phyloP scores from a whole-genome alignment of 106 monocot genomes.

The Gastrodia elata region DNA sequence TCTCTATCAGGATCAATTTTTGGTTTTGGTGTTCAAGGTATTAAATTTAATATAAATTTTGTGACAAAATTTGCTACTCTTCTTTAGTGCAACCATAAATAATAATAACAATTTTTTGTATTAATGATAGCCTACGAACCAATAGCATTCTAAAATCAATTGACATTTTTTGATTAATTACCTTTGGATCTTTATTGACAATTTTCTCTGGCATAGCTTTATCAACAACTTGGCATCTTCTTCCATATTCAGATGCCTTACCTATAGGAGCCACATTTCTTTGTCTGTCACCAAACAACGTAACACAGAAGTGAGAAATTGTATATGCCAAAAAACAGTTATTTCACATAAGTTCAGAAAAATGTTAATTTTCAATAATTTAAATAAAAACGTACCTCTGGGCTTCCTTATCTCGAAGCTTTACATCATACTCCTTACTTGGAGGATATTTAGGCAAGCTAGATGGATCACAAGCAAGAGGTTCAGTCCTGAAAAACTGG shows the following conservation, averaged over 20 bases:
- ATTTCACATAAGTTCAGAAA: no score
- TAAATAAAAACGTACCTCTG: slow-evolving; percentile 28
- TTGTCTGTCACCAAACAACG: slow-evolving; percentile 25
- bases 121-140: no score
- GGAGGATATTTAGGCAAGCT: slow-evolving; percentile 76
- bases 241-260: slow-evolving; percentile 24
- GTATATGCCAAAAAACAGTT: not conserved
- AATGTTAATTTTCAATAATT: not conserved
- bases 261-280: slow-evolving; percentile 24
- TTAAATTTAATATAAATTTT: no score
- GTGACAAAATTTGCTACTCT: no score
- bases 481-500: slow-evolving; percentile 44
- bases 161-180: no score
- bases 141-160: no score
- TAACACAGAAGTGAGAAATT: not conserved
- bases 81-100: no score
- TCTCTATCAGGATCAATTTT: no score
- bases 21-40: no score
- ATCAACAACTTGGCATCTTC: slow-evolving; percentile 6
- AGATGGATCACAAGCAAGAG: slow-evolving; percentile 45
- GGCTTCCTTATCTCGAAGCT: slow-evolving; percentile 48
- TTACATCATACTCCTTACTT: slow-evolving; percentile 74
- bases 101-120: no score
- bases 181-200: slow-evolving; percentile 17
- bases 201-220: slow-evolving; percentile 14